A percentile compares a stretch with the other conserved stretches of the same genome.
Conservation (phyloP, 768 basidiomycete species). For the Leccinellum luteum region DNA sequence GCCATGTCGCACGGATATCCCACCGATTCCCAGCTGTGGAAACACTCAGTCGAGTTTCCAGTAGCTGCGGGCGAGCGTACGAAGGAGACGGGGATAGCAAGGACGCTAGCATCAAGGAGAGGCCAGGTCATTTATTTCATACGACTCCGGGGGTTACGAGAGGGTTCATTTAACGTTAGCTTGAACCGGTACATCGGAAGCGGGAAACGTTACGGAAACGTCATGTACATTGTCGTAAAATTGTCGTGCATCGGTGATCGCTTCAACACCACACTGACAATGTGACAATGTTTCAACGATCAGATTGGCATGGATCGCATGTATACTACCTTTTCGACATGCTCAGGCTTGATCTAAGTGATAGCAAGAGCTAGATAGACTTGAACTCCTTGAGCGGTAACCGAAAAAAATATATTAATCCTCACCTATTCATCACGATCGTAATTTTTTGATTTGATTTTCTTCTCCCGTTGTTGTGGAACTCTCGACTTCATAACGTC, state of each 20-base stretch:
- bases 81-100: constrained; percentile 2
- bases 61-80: background rate
- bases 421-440: no score
- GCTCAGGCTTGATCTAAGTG: background rate
- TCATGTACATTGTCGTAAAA: background rate
- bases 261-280: background rate
- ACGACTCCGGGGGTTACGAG: constrained; percentile 8
- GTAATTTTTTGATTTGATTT: no score
- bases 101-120: background rate
- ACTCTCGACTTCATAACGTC: background rate
- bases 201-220: constrained; percentile 13
- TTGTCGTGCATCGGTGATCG: background rate
- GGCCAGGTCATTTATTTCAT: constrained; percentile 11
- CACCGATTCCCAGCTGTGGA: constrained; percentile 1
- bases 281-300: background rate
- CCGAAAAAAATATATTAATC: no score
- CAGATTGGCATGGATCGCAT: background rate
- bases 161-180: constrained; percentile 23
- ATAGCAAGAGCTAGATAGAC: background rate
- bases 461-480: background rate
- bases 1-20: constrained; percentile 16
- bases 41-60: constrained; percentile 5
- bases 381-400: no score
- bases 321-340: background rate
- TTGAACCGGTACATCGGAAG: background rate